phyloP scores from a whole-genome alignment of 306 rosid species.

The Cucumis sativus region DNA sequence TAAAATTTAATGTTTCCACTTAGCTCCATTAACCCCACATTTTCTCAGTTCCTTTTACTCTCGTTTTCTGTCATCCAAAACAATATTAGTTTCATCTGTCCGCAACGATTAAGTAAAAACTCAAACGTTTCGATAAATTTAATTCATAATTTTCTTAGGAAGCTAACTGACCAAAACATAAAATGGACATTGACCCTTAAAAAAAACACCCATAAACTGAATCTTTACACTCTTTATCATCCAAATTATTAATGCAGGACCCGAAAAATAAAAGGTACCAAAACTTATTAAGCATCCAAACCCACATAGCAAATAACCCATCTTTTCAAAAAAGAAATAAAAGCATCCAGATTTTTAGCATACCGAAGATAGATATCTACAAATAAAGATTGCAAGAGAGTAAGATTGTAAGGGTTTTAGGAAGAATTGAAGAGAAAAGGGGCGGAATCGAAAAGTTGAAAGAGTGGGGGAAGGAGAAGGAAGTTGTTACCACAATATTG shows the following conservation, averaged over 20 bases:
- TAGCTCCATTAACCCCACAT: background rate
- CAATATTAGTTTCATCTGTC: background rate
- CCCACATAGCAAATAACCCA: background rate
- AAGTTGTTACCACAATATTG: constrained; percentile 51
- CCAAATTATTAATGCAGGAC: background rate
- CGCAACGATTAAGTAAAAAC: background rate
- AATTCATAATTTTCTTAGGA: background rate
- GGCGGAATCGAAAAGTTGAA: background rate
- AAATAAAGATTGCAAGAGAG: background rate
- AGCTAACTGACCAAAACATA: background rate
- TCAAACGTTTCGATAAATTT: background rate
- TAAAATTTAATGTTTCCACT: background rate
- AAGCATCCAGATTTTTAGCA: background rate
- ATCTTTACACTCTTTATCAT: background rate
- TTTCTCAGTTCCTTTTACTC: background rate
- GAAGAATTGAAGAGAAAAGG: background rate
- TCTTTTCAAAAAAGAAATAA: background rate
- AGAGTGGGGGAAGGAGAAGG: background rate
- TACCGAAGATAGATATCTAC: background rate
- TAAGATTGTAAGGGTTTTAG: background rate
- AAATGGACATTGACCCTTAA: background rate
- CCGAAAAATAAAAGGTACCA: background rate
- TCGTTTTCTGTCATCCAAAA: background rate
- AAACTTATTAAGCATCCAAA: background rate
- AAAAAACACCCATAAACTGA: background rate